These are phyloP conservation scores for Globisporangium mamillatum DNA, from an alignment of 352 stramenopile species.

Conservation along the genomic window DNA sequence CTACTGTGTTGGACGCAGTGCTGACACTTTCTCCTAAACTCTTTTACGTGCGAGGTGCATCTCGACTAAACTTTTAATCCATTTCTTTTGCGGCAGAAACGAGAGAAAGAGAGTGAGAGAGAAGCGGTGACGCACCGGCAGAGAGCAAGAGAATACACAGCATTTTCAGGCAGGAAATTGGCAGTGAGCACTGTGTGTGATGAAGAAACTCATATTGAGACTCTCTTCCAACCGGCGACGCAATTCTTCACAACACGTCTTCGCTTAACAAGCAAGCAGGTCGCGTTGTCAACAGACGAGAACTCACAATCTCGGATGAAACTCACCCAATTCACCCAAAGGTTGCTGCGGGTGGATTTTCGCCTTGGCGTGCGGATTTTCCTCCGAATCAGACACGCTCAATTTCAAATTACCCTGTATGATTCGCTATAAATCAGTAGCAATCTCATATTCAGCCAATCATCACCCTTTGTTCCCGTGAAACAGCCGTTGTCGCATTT, in stretches of 20 bases:
- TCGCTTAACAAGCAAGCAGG: too few species aligned
- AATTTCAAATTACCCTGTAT: neutral
- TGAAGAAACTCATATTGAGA: neutral
- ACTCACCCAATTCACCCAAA: neutral
- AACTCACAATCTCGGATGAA: neutral
- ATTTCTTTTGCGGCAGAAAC: constrained; percentile 1
- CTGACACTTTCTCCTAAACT: neutral
- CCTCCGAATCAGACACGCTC: neutral
- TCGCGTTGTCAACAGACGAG: neutral
- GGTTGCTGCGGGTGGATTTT: neutral
- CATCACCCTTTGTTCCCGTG: neutral
- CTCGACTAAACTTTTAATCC: neutral
- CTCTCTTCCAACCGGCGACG: too few species aligned
- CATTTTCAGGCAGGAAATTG: neutral
- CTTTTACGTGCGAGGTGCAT: neutral
- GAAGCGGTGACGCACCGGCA: neutral
- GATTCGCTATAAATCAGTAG: constrained; percentile 1
- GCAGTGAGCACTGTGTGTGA: neutral
- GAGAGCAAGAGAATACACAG: neutral
- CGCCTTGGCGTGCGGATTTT: neutral
- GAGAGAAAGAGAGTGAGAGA: neutral
- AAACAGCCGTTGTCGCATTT: neutral
- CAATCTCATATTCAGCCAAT: neutral
- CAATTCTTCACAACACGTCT: too few species aligned
- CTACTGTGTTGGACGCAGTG: neutral